A percentile compares a stretch with the other conserved stretches of the same genome.
Conservation (phyloP, 805 yeast genomes). For the Kluyveromyces lactis region DNA sequence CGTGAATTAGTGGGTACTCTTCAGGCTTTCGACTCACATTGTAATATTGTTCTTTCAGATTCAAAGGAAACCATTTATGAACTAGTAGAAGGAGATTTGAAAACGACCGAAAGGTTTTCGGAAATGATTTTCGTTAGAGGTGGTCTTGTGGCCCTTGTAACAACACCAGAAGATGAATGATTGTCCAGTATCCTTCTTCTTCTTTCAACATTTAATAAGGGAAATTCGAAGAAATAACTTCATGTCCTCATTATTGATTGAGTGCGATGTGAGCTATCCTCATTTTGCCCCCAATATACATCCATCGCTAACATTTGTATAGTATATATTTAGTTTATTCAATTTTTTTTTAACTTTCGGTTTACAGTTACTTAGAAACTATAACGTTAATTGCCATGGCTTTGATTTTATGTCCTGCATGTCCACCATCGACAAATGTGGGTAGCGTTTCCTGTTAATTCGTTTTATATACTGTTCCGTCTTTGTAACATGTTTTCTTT, state of each 20-base stretch:
- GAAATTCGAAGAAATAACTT: too few relatives aligned
- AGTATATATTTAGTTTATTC: conserved; percentile 2
- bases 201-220: too few relatives aligned
- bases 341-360: not conserved
- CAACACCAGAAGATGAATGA: conserved; percentile 33
- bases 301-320: not conserved
- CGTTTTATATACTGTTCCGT: conserved; percentile 51
- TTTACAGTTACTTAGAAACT: too few relatives aligned
- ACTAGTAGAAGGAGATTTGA: conserved; percentile 39
- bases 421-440: too few relatives aligned
- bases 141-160: conserved; percentile 86
- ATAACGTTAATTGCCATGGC: too few relatives aligned
- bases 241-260: too few relatives aligned
- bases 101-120: conserved; percentile 45
- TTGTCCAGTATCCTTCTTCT: too few relatives aligned
- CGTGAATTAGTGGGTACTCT: conserved; percentile 84
- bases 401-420: too few relatives aligned
- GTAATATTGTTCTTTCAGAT: conserved; percentile 91
- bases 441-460: too few relatives aligned
- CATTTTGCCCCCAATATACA: too few relatives aligned
- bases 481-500: conserved; percentile 34
- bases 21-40: conserved; percentile 93
- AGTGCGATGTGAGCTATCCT: too few relatives aligned
- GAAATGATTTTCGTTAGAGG: conserved; percentile 96
- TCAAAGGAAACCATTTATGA: conserved; percentile 76